Conservation (phyloP, 192 early-diverging fungal species). For the Coemansia sp. region DNA sequence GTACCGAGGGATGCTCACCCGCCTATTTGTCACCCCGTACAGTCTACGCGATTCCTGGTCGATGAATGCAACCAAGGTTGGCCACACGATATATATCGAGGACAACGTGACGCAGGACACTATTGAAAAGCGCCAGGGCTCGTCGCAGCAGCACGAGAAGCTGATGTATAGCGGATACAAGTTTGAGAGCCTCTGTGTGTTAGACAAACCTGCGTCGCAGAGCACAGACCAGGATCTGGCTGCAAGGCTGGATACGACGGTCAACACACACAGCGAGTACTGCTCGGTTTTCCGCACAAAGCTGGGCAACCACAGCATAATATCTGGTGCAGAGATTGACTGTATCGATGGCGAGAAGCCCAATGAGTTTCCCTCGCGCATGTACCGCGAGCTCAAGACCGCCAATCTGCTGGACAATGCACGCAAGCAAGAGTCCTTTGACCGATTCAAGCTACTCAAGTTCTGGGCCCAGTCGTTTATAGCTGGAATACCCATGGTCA, state of each 20-base stretch:
- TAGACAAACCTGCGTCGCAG: conserved; percentile 58
- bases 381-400: conserved; percentile 92
- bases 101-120: conserved; percentile 62
- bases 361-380: conserved; percentile 53
- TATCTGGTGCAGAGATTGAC: conserved; percentile 94
- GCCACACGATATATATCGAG: conserved; percentile 74
- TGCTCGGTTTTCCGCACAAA: conserved; percentile 82
- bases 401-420: conserved; percentile 22
- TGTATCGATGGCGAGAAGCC: conserved; percentile 66
- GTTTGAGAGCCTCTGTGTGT: conserved; percentile 79
- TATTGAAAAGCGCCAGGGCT: conserved; percentile 34
- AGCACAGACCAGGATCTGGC: conserved; percentile 19
- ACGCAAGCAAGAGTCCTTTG: conserved; percentile 65
- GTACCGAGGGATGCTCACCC: conserved; percentile 91
- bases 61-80: conserved; percentile 68
- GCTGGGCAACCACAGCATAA: conserved; percentile 65
- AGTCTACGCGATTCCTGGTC: conserved; percentile 75
- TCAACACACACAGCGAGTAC: conserved; percentile 87
- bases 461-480: conserved; percentile 95
- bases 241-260: conserved; percentile 26
- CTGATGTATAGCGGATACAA: conserved; percentile 89
- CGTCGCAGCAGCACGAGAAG: conserved; percentile 60
- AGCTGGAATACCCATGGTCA: conserved; percentile 78
- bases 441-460: conserved; percentile 80
- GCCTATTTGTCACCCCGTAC: conserved; percentile 81